Percentiles rank a stretch among this genome's conserved stretches.
These are phyloP conservation scores for Didymella lethalis DNA, from an alignment of 2,329 filamentous ascomycete genomes.

Conservation along the genomic window DNA sequence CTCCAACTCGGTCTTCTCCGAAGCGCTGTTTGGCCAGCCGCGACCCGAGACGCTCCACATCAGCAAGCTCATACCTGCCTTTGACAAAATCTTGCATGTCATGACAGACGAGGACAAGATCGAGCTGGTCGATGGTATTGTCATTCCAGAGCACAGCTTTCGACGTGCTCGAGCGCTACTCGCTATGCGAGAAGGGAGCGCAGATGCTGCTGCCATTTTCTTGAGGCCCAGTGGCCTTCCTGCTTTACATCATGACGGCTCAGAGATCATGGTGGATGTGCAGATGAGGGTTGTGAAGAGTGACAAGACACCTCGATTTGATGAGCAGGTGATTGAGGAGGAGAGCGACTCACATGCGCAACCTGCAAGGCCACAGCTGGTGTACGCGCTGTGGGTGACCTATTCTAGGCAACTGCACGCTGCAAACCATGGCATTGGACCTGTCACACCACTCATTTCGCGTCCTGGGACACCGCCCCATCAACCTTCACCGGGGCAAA, in stretches of 20 bases:
- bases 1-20: constrained; percentile 93
- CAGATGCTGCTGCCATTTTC: constrained; percentile 78
- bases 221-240: constrained; percentile 83
- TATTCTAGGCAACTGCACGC: constrained; percentile 94
- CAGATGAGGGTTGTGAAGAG: constrained; percentile 97
- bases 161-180: constrained; percentile 85
- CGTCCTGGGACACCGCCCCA: constrained; percentile 75
- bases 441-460: constrained; percentile 69
- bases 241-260: constrained; percentile 88
- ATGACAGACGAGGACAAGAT: constrained; percentile 88
- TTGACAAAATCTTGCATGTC: constrained; percentile 82
- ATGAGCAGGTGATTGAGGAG: constrained; percentile 71
- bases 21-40: constrained; percentile 88
- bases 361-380: constrained; percentile 70
- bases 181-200: constrained; percentile 80
- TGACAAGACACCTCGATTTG: constrained; percentile 62
- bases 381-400: constrained; percentile 96
- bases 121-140: constrained; percentile 87
- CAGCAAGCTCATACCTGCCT: constrained; percentile 81
- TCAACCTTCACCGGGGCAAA: constrained; percentile 80
- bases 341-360: constrained; percentile 56
- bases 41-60: constrained; percentile 82
- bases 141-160: constrained; percentile 96
- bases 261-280: constrained; percentile 90
- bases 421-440: constrained; percentile 67